Conservation (phyloP, 352 stramenopile species). For the Nothophytophthora sp. region DNA sequence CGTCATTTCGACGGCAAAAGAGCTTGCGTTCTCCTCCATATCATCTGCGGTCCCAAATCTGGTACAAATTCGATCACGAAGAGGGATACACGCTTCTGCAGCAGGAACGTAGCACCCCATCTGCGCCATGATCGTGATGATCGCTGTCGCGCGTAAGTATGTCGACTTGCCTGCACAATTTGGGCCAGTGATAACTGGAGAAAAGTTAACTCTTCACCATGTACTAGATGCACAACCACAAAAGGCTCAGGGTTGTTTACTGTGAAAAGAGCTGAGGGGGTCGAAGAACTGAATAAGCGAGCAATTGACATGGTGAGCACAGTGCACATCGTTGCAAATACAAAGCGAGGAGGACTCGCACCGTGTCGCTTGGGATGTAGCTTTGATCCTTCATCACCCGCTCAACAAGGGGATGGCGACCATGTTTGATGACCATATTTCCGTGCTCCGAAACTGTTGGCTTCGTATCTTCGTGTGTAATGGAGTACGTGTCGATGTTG, state of each 20-base stretch:
- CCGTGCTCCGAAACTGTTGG: conserved; percentile 68
- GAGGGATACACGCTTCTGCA: conserved; percentile 71
- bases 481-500: background rate
- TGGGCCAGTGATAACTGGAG: conserved; percentile 85
- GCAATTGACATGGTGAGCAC: background rate
- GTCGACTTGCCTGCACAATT: conserved; percentile 93
- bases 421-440: conserved; percentile 81
- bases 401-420: conserved; percentile 80
- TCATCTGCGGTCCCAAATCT: conserved; percentile 92
- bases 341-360: conserved; percentile 17
- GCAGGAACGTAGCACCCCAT: conserved; percentile 92
- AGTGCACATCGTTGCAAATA: too few species aligned
- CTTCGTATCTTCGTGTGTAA: conserved; percentile 47
- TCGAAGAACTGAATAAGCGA: conserved; percentile 57
- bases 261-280: conserved; percentile 69
- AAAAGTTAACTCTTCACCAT: conserved; percentile 6
- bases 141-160: conserved; percentile 78
- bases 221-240: too few species aligned
- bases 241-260: conserved; percentile 30
- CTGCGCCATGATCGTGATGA: conserved; percentile 92
- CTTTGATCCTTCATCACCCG: conserved; percentile 54
- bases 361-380: conserved; percentile 89
- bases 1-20: conserved; percentile 92
- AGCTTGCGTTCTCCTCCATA: conserved; percentile 94
- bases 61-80: conserved; percentile 90